Evolutionary conservation across 768 basidiomycete species (phyloP).

Genomic region (Lactarius hatsudake): DNA sequence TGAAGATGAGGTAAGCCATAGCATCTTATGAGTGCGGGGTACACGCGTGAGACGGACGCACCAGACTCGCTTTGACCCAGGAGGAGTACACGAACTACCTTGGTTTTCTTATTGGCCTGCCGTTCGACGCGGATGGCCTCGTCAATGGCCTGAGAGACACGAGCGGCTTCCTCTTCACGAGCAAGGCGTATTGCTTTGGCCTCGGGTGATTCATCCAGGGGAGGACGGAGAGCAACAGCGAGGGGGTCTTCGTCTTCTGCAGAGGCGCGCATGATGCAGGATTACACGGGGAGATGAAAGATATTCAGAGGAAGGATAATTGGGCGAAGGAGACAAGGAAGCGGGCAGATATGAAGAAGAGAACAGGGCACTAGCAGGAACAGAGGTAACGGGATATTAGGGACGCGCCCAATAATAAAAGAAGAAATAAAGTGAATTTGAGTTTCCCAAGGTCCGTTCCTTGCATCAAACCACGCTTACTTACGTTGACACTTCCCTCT

Average conservation of each 20-base stretch:
- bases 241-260: slow-evolving; percentile 40
- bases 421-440: slow-evolving; percentile 11
- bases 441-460: slow-evolving; percentile 16
- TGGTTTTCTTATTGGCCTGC: slow-evolving; percentile 54
- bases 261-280: slow-evolving; percentile 26
- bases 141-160: slow-evolving; percentile 70
- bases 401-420: not conserved
- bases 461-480: not conserved
- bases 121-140: slow-evolving; percentile 65
- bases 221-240: slow-evolving; percentile 61
- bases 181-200: slow-evolving; percentile 51
- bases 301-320: not conserved
- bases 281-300: not conserved
- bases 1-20: slow-evolving; percentile 29
- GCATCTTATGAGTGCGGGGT: not conserved
- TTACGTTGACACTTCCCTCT: not conserved
- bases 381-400: not conserved
- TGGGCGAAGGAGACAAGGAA: not conserved
- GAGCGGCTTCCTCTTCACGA: slow-evolving; percentile 63
- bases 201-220: slow-evolving; percentile 61
- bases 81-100: slow-evolving; percentile 67
- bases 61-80: slow-evolving; percentile 85
- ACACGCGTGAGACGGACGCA: slow-evolving; percentile 38
- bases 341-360: not conserved
- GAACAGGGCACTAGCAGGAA: not conserved